A percentile compares a stretch with the other conserved stretches of the same genome.
These are phyloP conservation scores for Fagus sylvatica DNA, from an alignment of 306 rosid species.

Conservation along the genomic window DNA sequence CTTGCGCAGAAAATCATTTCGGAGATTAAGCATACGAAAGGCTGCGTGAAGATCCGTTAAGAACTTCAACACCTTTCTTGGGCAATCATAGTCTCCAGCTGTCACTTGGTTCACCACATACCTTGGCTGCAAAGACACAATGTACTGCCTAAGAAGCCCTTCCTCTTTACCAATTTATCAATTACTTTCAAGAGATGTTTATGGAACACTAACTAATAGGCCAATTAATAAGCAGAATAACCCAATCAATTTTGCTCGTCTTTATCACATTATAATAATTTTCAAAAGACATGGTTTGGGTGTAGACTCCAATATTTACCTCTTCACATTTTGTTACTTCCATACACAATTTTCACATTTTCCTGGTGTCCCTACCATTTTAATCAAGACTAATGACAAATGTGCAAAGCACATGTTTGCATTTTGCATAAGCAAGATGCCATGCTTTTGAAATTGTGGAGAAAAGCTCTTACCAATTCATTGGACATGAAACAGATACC, in stretches of 20 bases:
- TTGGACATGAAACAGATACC: conserved; percentile 97
- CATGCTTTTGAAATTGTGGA: neutral
- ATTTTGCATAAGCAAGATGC: conserved; percentile 7
- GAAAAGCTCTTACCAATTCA: conserved; percentile 70
- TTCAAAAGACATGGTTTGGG: neutral
- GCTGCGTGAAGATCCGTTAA: conserved; percentile 89
- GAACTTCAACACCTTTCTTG: conserved; percentile 84
- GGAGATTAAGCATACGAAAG: conserved; percentile 93
- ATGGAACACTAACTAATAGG: neutral
- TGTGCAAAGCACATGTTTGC: neutral
- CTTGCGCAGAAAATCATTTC: conserved; percentile 91
- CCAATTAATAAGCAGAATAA: neutral
- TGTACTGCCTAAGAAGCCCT: conserved; percentile 17
- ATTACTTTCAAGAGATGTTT: neutral
- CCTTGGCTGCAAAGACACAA: conserved; percentile 71
- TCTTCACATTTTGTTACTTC: neutral
- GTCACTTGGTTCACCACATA: conserved; percentile 98
- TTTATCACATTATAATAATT: neutral
- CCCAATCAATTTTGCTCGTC: neutral
- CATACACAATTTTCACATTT: neutral
- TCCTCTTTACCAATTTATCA: neutral
- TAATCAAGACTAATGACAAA: neutral
- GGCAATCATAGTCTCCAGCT: conserved; percentile 90
- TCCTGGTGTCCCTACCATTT: neutral
- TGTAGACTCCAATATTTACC: neutral